Evolutionary conservation across 306 rosid genomes (phyloP), one percentile per base, ranked within the genome.

Genomic region (Potentilla sterilis): DNA sequence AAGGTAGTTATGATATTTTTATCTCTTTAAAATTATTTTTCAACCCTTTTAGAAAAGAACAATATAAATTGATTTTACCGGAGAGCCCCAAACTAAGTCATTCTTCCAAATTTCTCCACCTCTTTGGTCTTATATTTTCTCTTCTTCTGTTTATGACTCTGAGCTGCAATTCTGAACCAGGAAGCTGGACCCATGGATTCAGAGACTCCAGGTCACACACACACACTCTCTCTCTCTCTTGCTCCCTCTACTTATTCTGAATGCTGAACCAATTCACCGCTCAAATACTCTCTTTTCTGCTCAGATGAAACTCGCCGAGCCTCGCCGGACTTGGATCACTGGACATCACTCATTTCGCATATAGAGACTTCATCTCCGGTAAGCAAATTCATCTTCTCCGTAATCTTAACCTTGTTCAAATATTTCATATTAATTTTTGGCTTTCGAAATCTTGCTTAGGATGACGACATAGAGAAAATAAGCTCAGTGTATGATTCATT

Each of bases 401-500:
- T 28, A 28, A 28, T 28, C 28, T 9, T 38, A 10, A 4, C 24
- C 15, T 3, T 38, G 42, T 58, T 72, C 67, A 2, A 21, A 32
- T 7, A 28, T 54, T 73, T 79, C 77, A 49, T 73, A 59, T 76
- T 34, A 78, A 38, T 72, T 24, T 37, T 72, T 6, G 7, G 15
- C 21, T 21, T 38, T n/a, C 42, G 2, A 72, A 40, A 38, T 22
- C 72, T 66, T 76, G 15, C 86, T 86, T 87, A 94, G 98, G 96
- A 88, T 73, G 87, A 86, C 69, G 87, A 86, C 69, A 19, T 79
- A 67, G 84, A 86, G 76, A 88, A 85, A 72, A 82, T 90, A 67
- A 81, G 87, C 49, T 75, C 85, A 70, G 92, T 86, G 49, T 94
- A 88, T 72, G 89, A 90, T 51, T 64, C 86, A 63, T 94, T 91